Evolutionary conservation across 1,139 yeast species (phyloP), one percentile per base, ranked within the genome.

Genomic region (Magnusiomyces fungicola): DNA sequence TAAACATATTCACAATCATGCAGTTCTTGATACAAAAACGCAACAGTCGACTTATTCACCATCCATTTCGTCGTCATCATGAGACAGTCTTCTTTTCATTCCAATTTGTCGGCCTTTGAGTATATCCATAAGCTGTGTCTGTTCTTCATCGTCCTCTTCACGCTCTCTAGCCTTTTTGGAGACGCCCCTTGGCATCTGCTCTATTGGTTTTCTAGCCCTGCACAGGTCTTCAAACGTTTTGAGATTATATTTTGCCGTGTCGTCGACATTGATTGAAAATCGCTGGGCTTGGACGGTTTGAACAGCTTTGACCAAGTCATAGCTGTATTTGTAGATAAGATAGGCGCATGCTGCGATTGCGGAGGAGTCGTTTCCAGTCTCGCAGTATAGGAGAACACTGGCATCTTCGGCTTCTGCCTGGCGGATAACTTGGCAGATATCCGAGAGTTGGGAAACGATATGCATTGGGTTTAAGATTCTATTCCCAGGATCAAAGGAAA

Each of bases 281-380:
- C 69, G 58, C 32, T 53, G 54, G 25, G 59, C 47, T 45, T 63
- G 67, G 30, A 65, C 65, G 38, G 42, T 50, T 49, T 65, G 68
- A 24, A 65, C 53, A 18, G 68, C 62, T n/a, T 47, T 41, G 21
- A 58, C 53, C 30, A 59, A 43, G 27, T 51, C 56, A 49, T 56
- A 29, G 6, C 50, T 25, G 10, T 43, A 45, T 22, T 54, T 46
- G 43, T 54, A 52, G 43, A 64, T 63, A 34, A 63, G 24, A 48
- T 62, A 63, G 7, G 67, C 67, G 18, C 59, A 58, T 1, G 60
- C 63, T 1, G 62, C 65, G 1, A 65, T 57, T 2, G 67, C 68
- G 16, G 63, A 56, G 22, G 53, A 50, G 37, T 63, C 64, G 52
- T 65, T 65, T n/a, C 69, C 69, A 3, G 66, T 57, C 48, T 65